A percentile compares a stretch with the other conserved stretches of the same genome.
These are phyloP conservation scores for Lepidium didymum DNA, from an alignment of 345 rosid species.

Conservation along the genomic window DNA sequence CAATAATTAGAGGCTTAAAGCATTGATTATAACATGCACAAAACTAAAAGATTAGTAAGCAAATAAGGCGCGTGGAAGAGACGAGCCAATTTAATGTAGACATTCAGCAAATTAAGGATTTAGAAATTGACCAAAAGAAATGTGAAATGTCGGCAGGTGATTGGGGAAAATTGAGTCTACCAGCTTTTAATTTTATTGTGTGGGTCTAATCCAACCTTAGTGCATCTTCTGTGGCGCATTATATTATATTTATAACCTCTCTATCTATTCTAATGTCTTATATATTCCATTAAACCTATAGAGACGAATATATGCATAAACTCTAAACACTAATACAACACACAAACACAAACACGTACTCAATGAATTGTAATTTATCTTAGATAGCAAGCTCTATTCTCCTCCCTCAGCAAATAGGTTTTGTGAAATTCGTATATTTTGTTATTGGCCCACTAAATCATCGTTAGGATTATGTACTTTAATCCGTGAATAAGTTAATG, in stretches of 20 bases:
- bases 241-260: slow-evolving; percentile 1
- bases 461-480: neutral
- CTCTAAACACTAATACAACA: neutral
- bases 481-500: too few relatives aligned
- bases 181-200: neutral
- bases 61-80: slow-evolving; percentile 11
- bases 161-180: slow-evolving; percentile 13
- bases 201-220: slow-evolving; percentile 27
- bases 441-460: slow-evolving; percentile 10
- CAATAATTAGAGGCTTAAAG: slow-evolving; percentile 18
- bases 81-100: neutral
- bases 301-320: slow-evolving; percentile 16
- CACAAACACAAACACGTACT: neutral
- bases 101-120: slow-evolving; percentile 1
- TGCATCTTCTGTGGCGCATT: slow-evolving; percentile 28
- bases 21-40: slow-evolving; percentile 20
- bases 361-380: neutral
- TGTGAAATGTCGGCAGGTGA: slow-evolving; percentile 26
- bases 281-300: slow-evolving; percentile 1
- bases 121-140: slow-evolving; percentile 2
- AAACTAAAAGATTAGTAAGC: slow-evolving; percentile 15
- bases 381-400: neutral
- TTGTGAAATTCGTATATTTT: neutral
- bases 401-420: neutral
- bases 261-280: neutral